A percentile compares a stretch with the other conserved stretches of the same genome.
Evolutionary conservation across 805 yeast species (phyloP).

Genomic region (Limtongozyma cylindracea): DNA sequence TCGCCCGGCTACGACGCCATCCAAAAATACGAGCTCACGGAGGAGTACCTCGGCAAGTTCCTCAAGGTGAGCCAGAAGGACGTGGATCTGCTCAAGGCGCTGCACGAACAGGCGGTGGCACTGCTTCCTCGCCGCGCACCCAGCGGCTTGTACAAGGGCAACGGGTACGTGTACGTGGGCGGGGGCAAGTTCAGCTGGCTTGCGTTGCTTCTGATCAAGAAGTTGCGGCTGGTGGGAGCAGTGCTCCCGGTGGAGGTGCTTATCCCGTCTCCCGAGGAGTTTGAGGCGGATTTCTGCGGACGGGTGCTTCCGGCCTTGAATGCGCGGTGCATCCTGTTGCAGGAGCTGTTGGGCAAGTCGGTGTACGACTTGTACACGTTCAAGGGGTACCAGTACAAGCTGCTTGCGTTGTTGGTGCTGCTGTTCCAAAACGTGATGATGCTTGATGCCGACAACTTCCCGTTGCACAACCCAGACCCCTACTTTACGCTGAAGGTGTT

Average conservation of each 20-base stretch:
- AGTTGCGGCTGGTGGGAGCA: conserved; percentile 41
- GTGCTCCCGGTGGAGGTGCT: conserved; percentile 61
- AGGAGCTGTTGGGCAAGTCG: conserved; percentile 6
- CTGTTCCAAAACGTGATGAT: conserved; percentile 47
- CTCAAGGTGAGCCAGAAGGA: conserved; percentile 18
- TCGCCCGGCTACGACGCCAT: neutral
- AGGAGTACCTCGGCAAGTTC: conserved; percentile 22
- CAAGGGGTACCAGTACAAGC: conserved; percentile 17
- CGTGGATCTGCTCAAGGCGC: conserved; percentile 13
- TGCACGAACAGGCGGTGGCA: conserved; percentile 20
- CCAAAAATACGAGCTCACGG: conserved; percentile 9
- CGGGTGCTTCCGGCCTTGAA: conserved; percentile 11
- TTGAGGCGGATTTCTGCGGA: conserved; percentile 33
- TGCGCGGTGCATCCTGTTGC: conserved; percentile 14
- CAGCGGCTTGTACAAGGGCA: conserved; percentile 11
- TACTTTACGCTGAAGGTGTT: conserved; percentile 34
- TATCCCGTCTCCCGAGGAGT: conserved; percentile 45
- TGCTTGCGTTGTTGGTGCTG: conserved; percentile 12
- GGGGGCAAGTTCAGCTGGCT: conserved; percentile 63
- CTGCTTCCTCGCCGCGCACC: conserved; percentile 17
- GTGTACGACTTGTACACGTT: conserved; percentile 10
- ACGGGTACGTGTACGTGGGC: conserved; percentile 49
- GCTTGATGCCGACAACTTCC: conserved; percentile 56
- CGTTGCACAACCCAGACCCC: conserved; percentile 35
- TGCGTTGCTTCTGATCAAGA: conserved; percentile 35